A percentile compares a stretch with the other conserved stretches of the same genome.
Conservation (phyloP, 2,329 filamentous ascomycete species). For the Blastomyces gilchristii region DNA sequence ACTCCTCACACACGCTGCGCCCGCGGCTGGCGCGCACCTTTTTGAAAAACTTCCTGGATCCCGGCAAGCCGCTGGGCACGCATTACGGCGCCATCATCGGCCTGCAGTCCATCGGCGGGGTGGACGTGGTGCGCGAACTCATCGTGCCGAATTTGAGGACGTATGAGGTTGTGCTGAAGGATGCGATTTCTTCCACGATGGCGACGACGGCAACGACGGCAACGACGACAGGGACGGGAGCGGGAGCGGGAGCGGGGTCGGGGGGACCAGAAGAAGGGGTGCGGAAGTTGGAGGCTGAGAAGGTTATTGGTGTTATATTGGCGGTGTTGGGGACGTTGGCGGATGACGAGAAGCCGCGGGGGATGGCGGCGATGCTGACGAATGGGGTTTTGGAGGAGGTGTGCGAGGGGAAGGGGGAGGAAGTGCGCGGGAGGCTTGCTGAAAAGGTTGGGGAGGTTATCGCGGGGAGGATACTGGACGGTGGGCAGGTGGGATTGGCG, state of each 20-base stretch:
- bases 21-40: conserved; percentile 87
- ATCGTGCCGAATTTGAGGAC: conserved; percentile 56
- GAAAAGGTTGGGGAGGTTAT: conserved; percentile 36
- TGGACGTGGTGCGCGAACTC: conserved; percentile 53
- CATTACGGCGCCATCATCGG: conserved; percentile 85
- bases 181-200: conserved; percentile 38
- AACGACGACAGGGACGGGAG: conserved; percentile 32
- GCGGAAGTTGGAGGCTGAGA: conserved; percentile 49
- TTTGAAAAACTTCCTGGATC: conserved; percentile 83
- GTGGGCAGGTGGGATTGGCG: conserved; percentile 32
- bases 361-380: conserved; percentile 12
- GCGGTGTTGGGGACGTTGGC: conserved; percentile 46
- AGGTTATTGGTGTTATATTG: conserved; percentile 49
- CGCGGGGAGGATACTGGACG: conserved; percentile 33
- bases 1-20: conserved; percentile 70
- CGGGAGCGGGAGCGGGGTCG: not conserved
- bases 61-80: conserved; percentile 67
- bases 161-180: conserved; percentile 52
- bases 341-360: conserved; percentile 30
- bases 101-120: conserved; percentile 63
- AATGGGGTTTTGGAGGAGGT: conserved; percentile 33
- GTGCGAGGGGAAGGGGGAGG: conserved; percentile 27
- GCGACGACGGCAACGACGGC: conserved; percentile 29
- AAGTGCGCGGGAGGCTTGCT: conserved; percentile 28
- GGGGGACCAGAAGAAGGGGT: conserved; percentile 28